A percentile compares a stretch with the other conserved stretches of the same genome.
phyloP scores from a whole-genome alignment of 306 rosid genomes.

The Erythrophleum fordii region DNA sequence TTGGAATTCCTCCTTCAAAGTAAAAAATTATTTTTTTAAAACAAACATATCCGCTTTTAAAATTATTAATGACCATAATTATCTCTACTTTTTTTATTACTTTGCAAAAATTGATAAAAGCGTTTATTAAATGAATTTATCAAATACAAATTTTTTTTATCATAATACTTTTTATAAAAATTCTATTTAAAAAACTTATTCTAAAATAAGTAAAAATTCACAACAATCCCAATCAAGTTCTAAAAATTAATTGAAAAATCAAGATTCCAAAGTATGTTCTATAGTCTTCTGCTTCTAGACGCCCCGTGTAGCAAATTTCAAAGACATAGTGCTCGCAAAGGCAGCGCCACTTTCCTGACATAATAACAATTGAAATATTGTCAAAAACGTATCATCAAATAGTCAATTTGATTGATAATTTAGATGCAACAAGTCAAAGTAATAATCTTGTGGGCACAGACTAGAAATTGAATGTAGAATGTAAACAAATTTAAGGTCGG shows the following conservation, averaged over 20 bases:
- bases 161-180: no score
- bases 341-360: conserved; percentile 18
- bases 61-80: no score
- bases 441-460: not conserved
- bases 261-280: not conserved
- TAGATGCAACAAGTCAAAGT: conserved; percentile 33
- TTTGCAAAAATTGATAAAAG: no score
- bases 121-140: no score
- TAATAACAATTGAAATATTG: conserved; percentile 13
- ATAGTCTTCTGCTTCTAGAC: not conserved
- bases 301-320: conserved; percentile 15
- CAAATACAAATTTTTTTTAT: no score
- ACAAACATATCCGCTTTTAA: no score
- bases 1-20: no score
- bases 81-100: no score
- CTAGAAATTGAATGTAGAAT: not conserved
- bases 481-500: not conserved
- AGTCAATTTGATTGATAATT: conserved; percentile 29
- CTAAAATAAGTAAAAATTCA: not conserved
- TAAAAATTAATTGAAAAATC: not conserved
- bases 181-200: no score
- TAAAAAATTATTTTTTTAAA: no score
- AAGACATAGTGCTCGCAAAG: conserved; percentile 17
- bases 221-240: not conserved
- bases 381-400: not conserved